These are phyloP conservation scores for Haematococcus lacustris DNA, from an alignment of 139 green algal species.

Conservation along the genomic window DNA sequence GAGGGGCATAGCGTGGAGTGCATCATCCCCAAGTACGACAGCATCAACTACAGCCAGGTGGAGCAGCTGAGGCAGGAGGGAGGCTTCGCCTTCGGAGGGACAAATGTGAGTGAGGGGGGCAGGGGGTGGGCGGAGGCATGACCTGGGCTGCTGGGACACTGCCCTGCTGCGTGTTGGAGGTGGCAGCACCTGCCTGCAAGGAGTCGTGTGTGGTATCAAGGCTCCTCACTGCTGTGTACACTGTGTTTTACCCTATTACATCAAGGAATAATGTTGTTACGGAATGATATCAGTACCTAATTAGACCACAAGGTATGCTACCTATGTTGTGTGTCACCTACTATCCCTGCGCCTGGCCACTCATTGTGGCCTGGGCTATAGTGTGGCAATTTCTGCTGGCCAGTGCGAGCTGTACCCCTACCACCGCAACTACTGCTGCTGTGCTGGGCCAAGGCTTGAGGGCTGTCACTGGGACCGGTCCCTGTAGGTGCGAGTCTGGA, in stretches of 20 bases:
- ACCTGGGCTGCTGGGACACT: no score
- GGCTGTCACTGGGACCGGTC: slow-evolving; percentile 4
- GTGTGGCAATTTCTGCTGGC: no score
- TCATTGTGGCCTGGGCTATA: no score
- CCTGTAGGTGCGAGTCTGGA: slow-evolving; percentile 43
- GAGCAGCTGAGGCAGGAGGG: slow-evolving; percentile 49
- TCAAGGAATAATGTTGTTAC: background rate
- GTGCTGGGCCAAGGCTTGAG: no score
- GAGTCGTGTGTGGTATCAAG: background rate
- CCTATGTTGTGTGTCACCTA: no score
- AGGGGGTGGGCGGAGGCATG: no score
- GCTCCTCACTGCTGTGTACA: background rate
- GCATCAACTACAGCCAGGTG: slow-evolving; percentile 75
- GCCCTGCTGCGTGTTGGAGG: no score
- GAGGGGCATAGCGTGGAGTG: slow-evolving; percentile 73
- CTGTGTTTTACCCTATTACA: background rate
- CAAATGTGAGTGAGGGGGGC: slow-evolving; percentile 18
- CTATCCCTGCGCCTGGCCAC: no score
- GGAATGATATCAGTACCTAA: background rate
- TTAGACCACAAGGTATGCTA: no score
- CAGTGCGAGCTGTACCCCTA: no score
- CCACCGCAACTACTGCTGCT: no score
- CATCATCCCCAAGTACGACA: slow-evolving; percentile 94
- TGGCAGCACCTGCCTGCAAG: background rate
- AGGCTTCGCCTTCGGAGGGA: slow-evolving; percentile 60